phyloP scores from a whole-genome alignment of 1,284 basidiomycete genomes.

The Cryptococcus jaspeensis region DNA sequence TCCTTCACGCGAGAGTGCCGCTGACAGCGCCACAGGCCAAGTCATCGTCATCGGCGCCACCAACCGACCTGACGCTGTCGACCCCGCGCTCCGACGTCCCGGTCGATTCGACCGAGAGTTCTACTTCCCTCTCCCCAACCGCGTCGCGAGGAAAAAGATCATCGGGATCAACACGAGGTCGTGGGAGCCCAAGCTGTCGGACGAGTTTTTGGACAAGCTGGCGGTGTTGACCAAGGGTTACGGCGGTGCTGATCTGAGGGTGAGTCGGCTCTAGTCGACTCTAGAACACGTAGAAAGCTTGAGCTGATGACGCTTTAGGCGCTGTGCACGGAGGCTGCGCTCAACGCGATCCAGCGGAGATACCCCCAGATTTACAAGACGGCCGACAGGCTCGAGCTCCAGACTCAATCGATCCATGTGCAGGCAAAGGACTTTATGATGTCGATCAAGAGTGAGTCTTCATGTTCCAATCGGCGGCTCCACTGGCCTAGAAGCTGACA shows the following conservation, averaged over 20 bases:
- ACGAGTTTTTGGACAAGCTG: conserved; percentile 65
- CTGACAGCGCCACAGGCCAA: conserved; percentile 55
- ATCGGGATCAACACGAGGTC: conserved; percentile 85
- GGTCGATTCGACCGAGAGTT: conserved; percentile 98
- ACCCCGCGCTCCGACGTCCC: conserved; percentile 89
- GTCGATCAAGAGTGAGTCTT: conserved; percentile 80
- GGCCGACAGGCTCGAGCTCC: conserved; percentile 76
- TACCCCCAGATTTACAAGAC: conserved; percentile 99
- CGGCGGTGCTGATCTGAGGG: conserved; percentile 93
- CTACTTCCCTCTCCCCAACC: conserved; percentile 88
- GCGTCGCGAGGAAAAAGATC: conserved; percentile 84
- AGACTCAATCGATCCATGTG: conserved; percentile 82
- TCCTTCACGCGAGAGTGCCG: background rate
- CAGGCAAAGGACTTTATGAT: conserved; percentile 96
- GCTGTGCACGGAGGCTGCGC: conserved; percentile 89
- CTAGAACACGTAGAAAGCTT: background rate
- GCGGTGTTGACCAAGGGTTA: conserved; percentile 95
- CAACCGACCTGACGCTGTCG: conserved; percentile 94
- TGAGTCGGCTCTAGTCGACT: conserved; percentile 51
- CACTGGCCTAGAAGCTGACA: conserved; percentile 5
- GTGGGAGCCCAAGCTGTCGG: conserved; percentile 81
- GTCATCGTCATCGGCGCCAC: conserved; percentile 99
- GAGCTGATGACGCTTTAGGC: conserved; percentile 58
- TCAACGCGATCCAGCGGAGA: conserved; percentile 92
- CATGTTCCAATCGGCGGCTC: background rate